Base-by-base conservation (phyloP, 2,329 filamentous ascomycete species). In the Aspergillus piperis region DNA sequence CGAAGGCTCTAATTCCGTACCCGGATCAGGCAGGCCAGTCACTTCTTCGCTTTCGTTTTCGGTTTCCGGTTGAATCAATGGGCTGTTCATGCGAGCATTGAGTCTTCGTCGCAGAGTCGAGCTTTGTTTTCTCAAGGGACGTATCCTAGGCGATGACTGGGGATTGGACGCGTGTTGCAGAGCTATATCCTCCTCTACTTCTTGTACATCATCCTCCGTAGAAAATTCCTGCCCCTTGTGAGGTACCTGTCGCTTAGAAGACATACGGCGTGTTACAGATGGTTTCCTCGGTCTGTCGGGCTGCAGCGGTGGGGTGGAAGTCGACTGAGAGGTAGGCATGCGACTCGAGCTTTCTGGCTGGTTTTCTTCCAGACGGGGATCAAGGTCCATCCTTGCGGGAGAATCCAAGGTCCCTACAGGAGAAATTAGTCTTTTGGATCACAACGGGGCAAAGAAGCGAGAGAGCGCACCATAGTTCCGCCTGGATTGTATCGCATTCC, bases 141-240 rank as follows among this genome's bases (percentile, higher is more conserved):
- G 70, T 49, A 75, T 71, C 44, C 75, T 68, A 4, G 75, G 74
- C 19, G 76, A 77, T 48, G 66, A 60, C 39, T 72, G 70, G 17
- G 70, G 68, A n/a, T 66, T 69, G 17, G 68, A 62, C 5, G 67
- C 61, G 41, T 75, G 70, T 66, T 65, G 76, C 66, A 65, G 80
- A 75, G 59, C 85, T 80, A 66, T 83, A 70, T 92, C 90, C 63
- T 86, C 85, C 71, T 91, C 88, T 19, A 96, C 87, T 75, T 97
- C 94, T 65, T 87, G 84, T 23, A 88, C 82, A 71, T 92, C 92
- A 74, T 98, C 94, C 72, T 98, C 93, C 51, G 91, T 91, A 0
- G 93, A 97, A 78, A 96, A 98, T 62, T 94, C 83, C 63, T 90
- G 90, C 30, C 93, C 91, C 57, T 91, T 89, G 72, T 94, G 87